Evolutionary conservation across 2,329 filamentous ascomycete species (phyloP).

Genomic region (Fusarium cicatricum): DNA sequence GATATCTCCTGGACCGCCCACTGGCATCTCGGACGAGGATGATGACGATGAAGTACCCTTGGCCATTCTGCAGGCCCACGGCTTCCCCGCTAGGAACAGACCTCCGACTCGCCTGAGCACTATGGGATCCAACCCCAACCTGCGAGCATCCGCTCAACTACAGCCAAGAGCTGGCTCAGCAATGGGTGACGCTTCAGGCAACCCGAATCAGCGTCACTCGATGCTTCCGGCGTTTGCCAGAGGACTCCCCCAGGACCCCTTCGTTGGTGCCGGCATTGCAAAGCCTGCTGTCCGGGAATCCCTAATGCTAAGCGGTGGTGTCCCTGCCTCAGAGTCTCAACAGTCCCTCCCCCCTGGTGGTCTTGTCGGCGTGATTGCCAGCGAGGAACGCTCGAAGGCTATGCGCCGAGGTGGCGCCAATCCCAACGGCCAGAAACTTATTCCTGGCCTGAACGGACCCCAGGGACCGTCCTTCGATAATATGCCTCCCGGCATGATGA

Average conservation of each 20-base stretch:
- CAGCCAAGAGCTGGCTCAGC: constrained; percentile 63
- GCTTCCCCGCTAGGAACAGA: constrained; percentile 81
- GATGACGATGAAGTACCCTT: constrained; percentile 91
- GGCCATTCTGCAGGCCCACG: constrained; percentile 86
- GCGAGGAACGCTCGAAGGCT: constrained; percentile 80
- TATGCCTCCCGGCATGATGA: constrained; percentile 53
- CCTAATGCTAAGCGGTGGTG: constrained; percentile 71
- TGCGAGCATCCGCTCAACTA: constrained; percentile 62
- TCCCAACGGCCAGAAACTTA: constrained; percentile 58
- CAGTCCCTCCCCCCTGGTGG: constrained; percentile 71
- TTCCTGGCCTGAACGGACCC: constrained; percentile 48
- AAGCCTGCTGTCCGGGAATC: constrained; percentile 78
- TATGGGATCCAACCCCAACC: constrained; percentile 75
- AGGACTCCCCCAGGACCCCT: constrained; percentile 84
- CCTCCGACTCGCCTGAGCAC: constrained; percentile 73
- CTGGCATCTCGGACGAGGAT: constrained; percentile 75
- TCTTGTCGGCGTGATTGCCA: constrained; percentile 87
- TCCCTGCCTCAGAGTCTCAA: constrained; percentile 49
- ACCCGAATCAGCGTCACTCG: constrained; percentile 43
- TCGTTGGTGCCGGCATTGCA: constrained; percentile 79
- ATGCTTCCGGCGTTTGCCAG: constrained; percentile 83
- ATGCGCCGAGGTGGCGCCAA: constrained; percentile 82
- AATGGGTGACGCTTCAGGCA: constrained; percentile 57
- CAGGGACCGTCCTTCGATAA: constrained; percentile 57
- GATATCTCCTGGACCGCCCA: constrained; percentile 49